Conservation (phyloP, 805 yeast genomes). For the Saccharomyces kudriavzevii region DNA sequence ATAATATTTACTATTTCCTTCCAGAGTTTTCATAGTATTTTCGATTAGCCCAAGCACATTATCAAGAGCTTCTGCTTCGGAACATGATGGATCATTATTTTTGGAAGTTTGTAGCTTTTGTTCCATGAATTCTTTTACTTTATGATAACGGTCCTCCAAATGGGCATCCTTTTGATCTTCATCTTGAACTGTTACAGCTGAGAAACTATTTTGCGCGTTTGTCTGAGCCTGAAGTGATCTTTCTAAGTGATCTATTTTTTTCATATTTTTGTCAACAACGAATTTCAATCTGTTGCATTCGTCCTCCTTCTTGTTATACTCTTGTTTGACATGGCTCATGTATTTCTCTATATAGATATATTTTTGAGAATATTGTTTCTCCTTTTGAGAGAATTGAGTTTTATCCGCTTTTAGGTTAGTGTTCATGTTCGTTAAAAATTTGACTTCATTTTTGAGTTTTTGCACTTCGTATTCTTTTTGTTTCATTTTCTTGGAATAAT, state of each 20-base stretch:
- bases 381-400: neutral
- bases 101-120: neutral
- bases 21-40: neutral
- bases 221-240: neutral
- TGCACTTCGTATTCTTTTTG: neutral
- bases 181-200: neutral
- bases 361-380: neutral
- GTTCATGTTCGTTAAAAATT: neutral
- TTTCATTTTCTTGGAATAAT: neutral
- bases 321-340: neutral
- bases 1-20: neutral
- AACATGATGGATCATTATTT: neutral
- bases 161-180: neutral
- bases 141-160: neutral
- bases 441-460: neutral
- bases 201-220: neutral
- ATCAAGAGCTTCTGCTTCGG: neutral
- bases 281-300: neutral
- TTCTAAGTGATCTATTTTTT: neutral
- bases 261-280: neutral
- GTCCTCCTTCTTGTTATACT: neutral
- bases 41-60: neutral
- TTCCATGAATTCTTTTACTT: neutral
- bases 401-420: neutral
- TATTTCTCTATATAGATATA: neutral